phyloP scores from a whole-genome alignment of 306 rosid genomes.

The Cyamopsis tetragonoloba region DNA sequence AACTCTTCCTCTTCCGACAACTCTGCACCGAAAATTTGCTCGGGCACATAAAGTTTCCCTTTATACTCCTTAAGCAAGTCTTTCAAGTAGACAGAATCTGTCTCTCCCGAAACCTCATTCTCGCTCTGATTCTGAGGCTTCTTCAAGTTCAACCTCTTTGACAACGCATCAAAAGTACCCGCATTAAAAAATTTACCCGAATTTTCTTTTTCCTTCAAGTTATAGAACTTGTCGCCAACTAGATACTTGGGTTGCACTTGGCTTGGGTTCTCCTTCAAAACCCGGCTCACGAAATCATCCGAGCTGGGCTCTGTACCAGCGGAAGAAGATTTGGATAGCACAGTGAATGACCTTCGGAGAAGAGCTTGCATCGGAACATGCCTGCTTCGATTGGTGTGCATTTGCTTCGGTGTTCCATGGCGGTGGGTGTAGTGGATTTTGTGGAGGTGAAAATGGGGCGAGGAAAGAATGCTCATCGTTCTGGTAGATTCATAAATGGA shows the following conservation, averaged over 20 bases:
- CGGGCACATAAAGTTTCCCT: slow-evolving; percentile 96
- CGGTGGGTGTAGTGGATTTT: slow-evolving; percentile 33
- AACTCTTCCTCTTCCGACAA: slow-evolving; percentile 81
- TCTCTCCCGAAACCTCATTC: slow-evolving; percentile 36
- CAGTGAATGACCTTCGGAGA: slow-evolving; percentile 38
- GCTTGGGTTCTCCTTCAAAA: slow-evolving; percentile 89
- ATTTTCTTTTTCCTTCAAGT: slow-evolving; percentile 59
- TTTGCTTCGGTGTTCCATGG: slow-evolving; percentile 24
- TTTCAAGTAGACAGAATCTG: slow-evolving; percentile 63
- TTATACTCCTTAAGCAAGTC: slow-evolving; percentile 80
- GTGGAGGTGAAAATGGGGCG: slow-evolving; percentile 46
- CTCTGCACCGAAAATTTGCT: slow-evolving; percentile 60
- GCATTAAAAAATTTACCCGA: slow-evolving; percentile 37
- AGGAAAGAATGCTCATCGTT: slow-evolving; percentile 58
- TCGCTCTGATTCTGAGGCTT: slow-evolving; percentile 31
- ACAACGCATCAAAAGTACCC: slow-evolving; percentile 39
- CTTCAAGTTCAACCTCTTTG: slow-evolving; percentile 45
- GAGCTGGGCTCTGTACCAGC: slow-evolving; percentile 23
- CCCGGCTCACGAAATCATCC: slow-evolving; percentile 73
- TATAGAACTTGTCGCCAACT: slow-evolving; percentile 62
- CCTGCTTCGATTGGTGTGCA: slow-evolving; percentile 32
- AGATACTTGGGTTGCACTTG: slow-evolving; percentile 82
- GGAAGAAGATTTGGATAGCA: slow-evolving; percentile 45
- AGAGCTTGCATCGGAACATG: slow-evolving; percentile 26
- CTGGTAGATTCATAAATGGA: slow-evolving; percentile 19